phyloP scores from a whole-genome alignment of 139 green algal genomes.

The Nannochloris sp. region DNA sequence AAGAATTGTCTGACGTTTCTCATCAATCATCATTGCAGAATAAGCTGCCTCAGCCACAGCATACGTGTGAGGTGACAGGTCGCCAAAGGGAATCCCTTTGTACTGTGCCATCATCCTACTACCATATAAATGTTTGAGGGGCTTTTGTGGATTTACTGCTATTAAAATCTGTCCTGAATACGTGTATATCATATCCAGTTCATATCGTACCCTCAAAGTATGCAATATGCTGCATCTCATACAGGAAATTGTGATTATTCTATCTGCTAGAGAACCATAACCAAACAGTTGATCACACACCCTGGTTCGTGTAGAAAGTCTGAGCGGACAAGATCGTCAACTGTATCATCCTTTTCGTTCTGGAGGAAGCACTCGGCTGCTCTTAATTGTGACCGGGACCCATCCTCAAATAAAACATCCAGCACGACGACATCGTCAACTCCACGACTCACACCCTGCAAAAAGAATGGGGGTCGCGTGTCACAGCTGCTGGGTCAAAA shows the following conservation, averaged over 20 bases:
- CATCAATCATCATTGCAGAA: slow-evolving; percentile 50
- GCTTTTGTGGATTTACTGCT: slow-evolving; percentile 70
- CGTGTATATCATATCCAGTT: slow-evolving; percentile 76
- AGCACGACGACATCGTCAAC: not conserved
- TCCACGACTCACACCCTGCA: not conserved
- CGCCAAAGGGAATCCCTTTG: slow-evolving; percentile 49
- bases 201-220: slow-evolving; percentile 63
- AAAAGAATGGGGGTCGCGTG: too few species aligned
- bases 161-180: slow-evolving; percentile 82
- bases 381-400: not conserved
- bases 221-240: slow-evolving; percentile 50
- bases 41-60: slow-evolving; percentile 70
- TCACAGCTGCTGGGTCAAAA: too few species aligned
- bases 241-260: not conserved
- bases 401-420: not conserved
- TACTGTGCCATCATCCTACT: slow-evolving; percentile 77
- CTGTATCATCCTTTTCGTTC: slow-evolving; percentile 49
- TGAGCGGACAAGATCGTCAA: slow-evolving; percentile 45
- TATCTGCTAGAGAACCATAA: not conserved
- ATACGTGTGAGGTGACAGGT: slow-evolving; percentile 73
- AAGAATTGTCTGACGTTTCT: slow-evolving; percentile 50
- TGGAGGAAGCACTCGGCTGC: slow-evolving; percentile 18
- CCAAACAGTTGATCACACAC: slow-evolving; percentile 7
- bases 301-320: slow-evolving; percentile 56
- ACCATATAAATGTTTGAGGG: slow-evolving; percentile 64